Base-by-base conservation (phyloP, 2,329 filamentous ascomycete genomes). In the Botryotinia convoluta region DNA sequence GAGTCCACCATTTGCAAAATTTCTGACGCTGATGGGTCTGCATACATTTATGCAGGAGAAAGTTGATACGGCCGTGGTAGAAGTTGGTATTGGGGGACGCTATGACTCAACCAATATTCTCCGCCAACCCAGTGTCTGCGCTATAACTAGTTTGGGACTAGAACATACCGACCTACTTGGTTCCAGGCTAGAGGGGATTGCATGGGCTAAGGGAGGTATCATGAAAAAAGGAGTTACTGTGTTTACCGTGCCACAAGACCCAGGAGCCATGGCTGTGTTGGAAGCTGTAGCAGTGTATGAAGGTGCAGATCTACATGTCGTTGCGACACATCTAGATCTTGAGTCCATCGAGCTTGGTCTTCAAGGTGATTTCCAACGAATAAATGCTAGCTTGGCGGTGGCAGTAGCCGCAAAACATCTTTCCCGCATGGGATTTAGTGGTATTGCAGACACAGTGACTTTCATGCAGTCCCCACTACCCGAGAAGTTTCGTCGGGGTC, bases 141-240 rank as follows among this genome's bases (percentile, higher is more conserved):
- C 12, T 2, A 48, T 68, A 29, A 54, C 35, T n/a, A 39, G 32
- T 51, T 26, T 97, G 60, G 94, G 93, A 8, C 91, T 97, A 74
- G 95, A 97, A 78, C 95, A 97, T 81, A 90, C 91, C 0, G 89
- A 87, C 4, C 89, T 97, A 86, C 85, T 97, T 54, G 94, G 94
- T 12, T 86, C 87, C 45, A 95, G 93, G 0, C 87, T 95, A 67
- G 90, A 92, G 73, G 86, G 93, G 79, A 97, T 97, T 76, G 90
- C 94, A 3, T 97, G 94, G 94, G 93, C 97, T 81, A 97, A 97
- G 82, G 91, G 91, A 6, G 95, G 94, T 0, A 92, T 97, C 62
- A 91, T 96, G 80, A 97, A 97, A 81, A 69, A 83, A 0, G 89
- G 88, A 0, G 87, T 87, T 9, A 85, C 86, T 44, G 89, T 87